Evolutionary conservation across 192 early-diverging fungal genomes (phyloP).

Genomic region (Funneliformis geosporum): DNA sequence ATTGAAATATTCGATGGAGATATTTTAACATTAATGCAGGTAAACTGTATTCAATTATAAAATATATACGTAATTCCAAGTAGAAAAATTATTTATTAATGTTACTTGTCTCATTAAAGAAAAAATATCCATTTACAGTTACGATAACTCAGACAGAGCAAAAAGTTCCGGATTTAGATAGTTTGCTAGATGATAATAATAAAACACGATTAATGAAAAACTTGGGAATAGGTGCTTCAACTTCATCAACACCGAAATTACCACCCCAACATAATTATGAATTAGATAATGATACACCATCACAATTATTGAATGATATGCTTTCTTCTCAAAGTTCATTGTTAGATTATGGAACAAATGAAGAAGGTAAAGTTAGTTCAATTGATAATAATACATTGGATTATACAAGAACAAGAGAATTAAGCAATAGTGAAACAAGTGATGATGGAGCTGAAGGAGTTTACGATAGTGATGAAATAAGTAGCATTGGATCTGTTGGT

Average conservation of each 20-base stretch:
- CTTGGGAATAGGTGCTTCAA: not conserved
- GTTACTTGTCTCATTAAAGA: not conserved
- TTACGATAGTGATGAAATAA: not conserved
- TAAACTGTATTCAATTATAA: not conserved
- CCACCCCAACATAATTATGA: not conserved
- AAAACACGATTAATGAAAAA: not conserved
- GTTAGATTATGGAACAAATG: not conserved
- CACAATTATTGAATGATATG: conserved; percentile 12
- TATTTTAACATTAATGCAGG: conserved; percentile 21
- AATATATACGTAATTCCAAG: not conserved
- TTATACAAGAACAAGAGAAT: not conserved
- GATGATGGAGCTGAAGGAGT: not conserved
- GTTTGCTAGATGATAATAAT: not conserved
- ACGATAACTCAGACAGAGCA: not conserved
- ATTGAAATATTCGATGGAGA: conserved; percentile 13
- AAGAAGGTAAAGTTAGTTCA: not conserved
- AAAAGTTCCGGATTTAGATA: not conserved
- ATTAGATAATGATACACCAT: not conserved
- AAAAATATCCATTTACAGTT: conserved; percentile 22
- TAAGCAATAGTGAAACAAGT: not conserved
- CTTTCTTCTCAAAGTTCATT: not conserved
- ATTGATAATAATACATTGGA: not conserved
- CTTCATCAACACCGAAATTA: not conserved
- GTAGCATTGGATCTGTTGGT: not conserved
- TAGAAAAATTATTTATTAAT: not conserved